Base-by-base conservation (phyloP, 768 basidiomycete species). In the Lactarius pseudohatsudake region DNA sequence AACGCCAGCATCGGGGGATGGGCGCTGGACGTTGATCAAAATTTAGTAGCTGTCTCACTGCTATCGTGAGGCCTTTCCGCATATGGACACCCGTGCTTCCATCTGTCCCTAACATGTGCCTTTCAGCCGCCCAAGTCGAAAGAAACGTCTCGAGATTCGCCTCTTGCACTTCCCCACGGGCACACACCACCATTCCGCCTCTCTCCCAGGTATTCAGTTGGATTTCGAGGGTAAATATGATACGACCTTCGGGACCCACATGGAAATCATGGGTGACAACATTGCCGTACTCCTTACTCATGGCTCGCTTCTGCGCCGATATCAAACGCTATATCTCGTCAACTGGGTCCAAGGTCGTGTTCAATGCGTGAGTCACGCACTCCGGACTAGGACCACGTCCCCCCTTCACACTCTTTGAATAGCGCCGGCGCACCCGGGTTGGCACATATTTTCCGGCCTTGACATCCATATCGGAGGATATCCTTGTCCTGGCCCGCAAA, bases 1-100 rank as follows among this genome's bases (percentile, higher is more conserved):
- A 72, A 61, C 70, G 72, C 67, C 64, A 65, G 22, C 65, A 65
- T 72, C 54, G 60, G 66, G 45, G 45, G 63, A 36, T 55, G 64
- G 59, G 58, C 64, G 41, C 45, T 54, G 50, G 59, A 55, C 43
- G 16, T 67, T 36, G 50, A 63, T 47, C 62, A 67, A 30, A 58
- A 67, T 56, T 38, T 67, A 22, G 26, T 55, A 3, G 66, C 26
- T 4, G 53, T 55, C 66, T 62, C 47, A 8, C 18, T 53, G 26
- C 20, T 36, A 10, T 58, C 50, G 66, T 63, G 57, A 59, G 26
- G 18, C 22, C 34, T 59, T 41, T 63, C 50, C 50, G 53, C 22
- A 7, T 10, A 26, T 55, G 8, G 41, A 56, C 26, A 62, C 34
- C 15, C 13, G 15, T 58, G 16, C 16, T 15, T 15, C 38, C 22